phyloP scores from a whole-genome alignment of 2,329 filamentous ascomycete species.

The Didymella glomerata region DNA sequence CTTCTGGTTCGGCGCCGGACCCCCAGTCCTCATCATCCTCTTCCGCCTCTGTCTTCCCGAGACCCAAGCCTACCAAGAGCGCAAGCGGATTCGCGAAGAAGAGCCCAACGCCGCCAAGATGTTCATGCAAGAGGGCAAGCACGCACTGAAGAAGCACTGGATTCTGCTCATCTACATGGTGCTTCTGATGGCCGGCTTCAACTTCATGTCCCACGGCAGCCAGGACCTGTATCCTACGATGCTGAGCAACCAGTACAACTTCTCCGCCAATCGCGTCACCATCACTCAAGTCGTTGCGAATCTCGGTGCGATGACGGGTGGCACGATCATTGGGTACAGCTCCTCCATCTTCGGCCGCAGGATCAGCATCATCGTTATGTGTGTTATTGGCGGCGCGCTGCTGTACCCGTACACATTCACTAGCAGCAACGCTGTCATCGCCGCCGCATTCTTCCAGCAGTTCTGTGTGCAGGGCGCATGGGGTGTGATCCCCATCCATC shows the following conservation, averaged over 20 bases:
- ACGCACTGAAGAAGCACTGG: slow-evolving; percentile 83
- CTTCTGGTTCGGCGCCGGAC: slow-evolving; percentile 87
- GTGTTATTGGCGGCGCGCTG: slow-evolving; percentile 73
- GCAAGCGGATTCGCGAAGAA: slow-evolving; percentile 69
- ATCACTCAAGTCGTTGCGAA: slow-evolving; percentile 61
- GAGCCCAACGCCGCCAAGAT: slow-evolving; percentile 68
- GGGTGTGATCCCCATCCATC: slow-evolving; percentile 67
- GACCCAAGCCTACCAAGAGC: slow-evolving; percentile 75
- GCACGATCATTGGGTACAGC: slow-evolving; percentile 57
- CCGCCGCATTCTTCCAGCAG: slow-evolving; percentile 80
- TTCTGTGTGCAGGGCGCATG: slow-evolving; percentile 58
- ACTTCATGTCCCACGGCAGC: slow-evolving; percentile 86
- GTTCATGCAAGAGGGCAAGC: slow-evolving; percentile 79
- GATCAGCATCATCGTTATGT: slow-evolving; percentile 59
- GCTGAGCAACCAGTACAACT: slow-evolving; percentile 65
- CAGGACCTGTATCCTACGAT: slow-evolving; percentile 71
- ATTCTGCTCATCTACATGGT: slow-evolving; percentile 81
- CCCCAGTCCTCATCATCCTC: slow-evolving; percentile 80
- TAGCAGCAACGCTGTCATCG: slow-evolving; percentile 69
- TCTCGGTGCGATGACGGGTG: slow-evolving; percentile 59
- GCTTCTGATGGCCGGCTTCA: slow-evolving; percentile 88
- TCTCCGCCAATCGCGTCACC: slow-evolving; percentile 58
- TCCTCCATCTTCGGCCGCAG: slow-evolving; percentile 58
- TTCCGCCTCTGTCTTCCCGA: slow-evolving; percentile 82
- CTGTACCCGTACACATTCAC: slow-evolving; percentile 85